Evolutionary conservation across 1,139 yeast genomes (phyloP).

Genomic region (Pichiaceae sp.): DNA sequence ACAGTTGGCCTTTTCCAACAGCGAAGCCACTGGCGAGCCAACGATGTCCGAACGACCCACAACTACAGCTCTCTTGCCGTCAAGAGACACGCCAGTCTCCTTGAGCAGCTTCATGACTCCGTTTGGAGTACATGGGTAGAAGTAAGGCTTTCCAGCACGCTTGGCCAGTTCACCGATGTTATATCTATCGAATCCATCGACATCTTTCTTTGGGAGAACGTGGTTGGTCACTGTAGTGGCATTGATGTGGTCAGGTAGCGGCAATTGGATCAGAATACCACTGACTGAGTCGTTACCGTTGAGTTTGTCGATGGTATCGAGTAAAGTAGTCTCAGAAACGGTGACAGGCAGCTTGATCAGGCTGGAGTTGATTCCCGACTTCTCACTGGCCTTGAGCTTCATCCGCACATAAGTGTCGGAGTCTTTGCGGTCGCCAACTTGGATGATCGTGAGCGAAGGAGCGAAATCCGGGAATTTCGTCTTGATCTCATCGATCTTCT

Average conservation of each 20-base stretch:
- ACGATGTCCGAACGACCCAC: slow-evolving; percentile 95
- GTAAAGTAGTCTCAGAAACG: slow-evolving; percentile 48
- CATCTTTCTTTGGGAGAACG: slow-evolving; percentile 76
- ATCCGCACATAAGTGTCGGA: slow-evolving; percentile 90
- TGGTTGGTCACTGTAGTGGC: slow-evolving; percentile 73
- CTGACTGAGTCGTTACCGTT: slow-evolving; percentile 67
- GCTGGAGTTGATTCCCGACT: slow-evolving; percentile 69
- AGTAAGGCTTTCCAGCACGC: slow-evolving; percentile 77
- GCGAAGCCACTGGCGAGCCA: slow-evolving; percentile 84
- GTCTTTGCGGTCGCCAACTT: slow-evolving; percentile 86
- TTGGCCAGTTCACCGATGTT: slow-evolving; percentile 91
- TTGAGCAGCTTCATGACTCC: slow-evolving; percentile 79
- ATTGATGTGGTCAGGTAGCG: slow-evolving; percentile 75
- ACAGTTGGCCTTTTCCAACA: slow-evolving; percentile 72
- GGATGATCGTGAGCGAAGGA: slow-evolving; percentile 78
- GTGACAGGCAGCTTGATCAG: slow-evolving; percentile 60
- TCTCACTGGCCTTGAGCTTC: slow-evolving; percentile 88
- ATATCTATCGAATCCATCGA: slow-evolving; percentile 88
- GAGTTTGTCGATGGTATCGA: slow-evolving; percentile 49
- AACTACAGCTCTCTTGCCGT: slow-evolving; percentile 87
- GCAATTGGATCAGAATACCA: slow-evolving; percentile 88
- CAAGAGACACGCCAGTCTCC: slow-evolving; percentile 49
- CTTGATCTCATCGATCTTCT: slow-evolving; percentile 50
- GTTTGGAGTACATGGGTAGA: slow-evolving; percentile 94
- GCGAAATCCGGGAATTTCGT: slow-evolving; percentile 50